Evolutionary conservation across 129 eudicot species (phyloP).

Genomic region (Gnaphalium uliginosum): DNA sequence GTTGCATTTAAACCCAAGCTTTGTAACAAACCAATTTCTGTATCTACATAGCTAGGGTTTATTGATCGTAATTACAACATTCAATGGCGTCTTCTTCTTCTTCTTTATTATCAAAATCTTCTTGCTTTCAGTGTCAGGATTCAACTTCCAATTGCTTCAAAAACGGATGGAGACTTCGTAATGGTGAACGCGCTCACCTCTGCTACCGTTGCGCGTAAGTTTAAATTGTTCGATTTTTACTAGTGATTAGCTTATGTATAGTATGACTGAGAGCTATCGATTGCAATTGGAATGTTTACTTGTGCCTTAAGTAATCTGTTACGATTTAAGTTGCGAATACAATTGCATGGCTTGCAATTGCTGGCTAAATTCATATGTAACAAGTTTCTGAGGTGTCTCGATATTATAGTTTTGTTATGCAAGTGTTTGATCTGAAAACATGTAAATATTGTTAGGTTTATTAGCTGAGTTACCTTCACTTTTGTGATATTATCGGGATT

Average conservation of each 20-base stretch:
- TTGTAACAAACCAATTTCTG: neutral
- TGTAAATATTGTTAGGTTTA: neutral
- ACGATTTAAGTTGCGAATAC: neutral
- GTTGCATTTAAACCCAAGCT: slow-evolving; percentile 16
- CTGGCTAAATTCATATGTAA: neutral
- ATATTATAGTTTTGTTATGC: neutral
- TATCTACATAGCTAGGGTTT: slow-evolving; percentile 34
- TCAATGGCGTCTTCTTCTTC: slow-evolving; percentile 35
- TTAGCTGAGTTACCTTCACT: neutral
- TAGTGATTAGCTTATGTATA: neutral
- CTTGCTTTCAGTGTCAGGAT: slow-evolving; percentile 60
- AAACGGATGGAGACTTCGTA: slow-evolving; percentile 67
- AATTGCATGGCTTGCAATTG: slow-evolving; percentile 23
- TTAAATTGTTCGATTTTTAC: neutral
- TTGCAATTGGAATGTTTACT: slow-evolving; percentile 14
- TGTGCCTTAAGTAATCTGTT: slow-evolving; percentile 24
- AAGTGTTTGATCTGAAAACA: neutral
- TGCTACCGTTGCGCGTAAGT: slow-evolving; percentile 69
- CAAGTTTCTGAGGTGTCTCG: neutral
- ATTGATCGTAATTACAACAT: slow-evolving; percentile 1
- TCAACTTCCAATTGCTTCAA: slow-evolving; percentile 44
- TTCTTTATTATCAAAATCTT: slow-evolving; percentile 38
- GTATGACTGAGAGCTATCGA: neutral
- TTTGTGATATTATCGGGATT: neutral
- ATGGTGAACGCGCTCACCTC: slow-evolving; percentile 64